Evolutionary conservation across 1,284 basidiomycete species (phyloP), one percentile per base, ranked within the genome.

Genomic region (Tylopilus sp.): DNA sequence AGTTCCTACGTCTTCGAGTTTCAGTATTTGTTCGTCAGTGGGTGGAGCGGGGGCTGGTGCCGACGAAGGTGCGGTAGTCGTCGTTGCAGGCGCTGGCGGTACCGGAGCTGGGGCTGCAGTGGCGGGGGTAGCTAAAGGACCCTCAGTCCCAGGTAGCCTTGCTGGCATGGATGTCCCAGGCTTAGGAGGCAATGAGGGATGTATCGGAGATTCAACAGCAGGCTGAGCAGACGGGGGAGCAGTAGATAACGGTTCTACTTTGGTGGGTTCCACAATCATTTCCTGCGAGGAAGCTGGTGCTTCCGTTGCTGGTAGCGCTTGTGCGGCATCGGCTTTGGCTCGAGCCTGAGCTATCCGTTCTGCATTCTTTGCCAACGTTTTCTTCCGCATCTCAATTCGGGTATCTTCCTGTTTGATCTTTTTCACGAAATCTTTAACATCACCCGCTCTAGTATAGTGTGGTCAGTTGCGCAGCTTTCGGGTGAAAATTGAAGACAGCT

Each of bases 361-460:
- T 34, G 74, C 74, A 37, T 70, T 67, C 60, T 70, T 75, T 8
- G 70, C 71, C 15, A 88, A 68, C 37, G 71, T 66, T 56, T 77
- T 79, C 63, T 72, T 81, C 44, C 84, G 75, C 70, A 82, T 70
- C 30, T 77, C 77, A 46, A 87, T 86, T 28, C 76, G 72, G 28
- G 68, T 71, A 50, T 89, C 83, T 58, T 85, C 81, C 48, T 75
- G 72, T 59, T 84, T 82, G 56, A 87, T 72, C 62, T 82, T 82
- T 61, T 79, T 82, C 38, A 83, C 75, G 47, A 84, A 89, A 60
- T 84, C 81, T 56, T 83, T 83, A 47, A 89, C 77, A 46, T 84
- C 81, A 3, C 84, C 84, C 39, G 84, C 74, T 34, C 85, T 86
- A 53, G 44, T n/a, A 19, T 3, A 28, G 13, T 10, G 1, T 46